Evolutionary conservation across 805 yeast genomes (phyloP).

Genomic region (Suhomyces kilbournensis): DNA sequence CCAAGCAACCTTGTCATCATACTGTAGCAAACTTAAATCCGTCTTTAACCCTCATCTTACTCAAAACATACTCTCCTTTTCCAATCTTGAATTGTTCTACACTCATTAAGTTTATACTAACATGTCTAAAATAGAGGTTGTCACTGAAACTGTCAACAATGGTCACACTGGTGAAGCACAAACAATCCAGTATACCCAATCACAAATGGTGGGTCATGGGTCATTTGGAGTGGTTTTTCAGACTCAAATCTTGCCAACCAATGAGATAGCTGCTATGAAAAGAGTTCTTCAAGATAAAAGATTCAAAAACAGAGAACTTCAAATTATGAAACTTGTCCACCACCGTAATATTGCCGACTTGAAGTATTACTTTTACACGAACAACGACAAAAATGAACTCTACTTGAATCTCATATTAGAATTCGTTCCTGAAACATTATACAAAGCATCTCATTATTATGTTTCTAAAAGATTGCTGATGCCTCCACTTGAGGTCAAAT

Average conservation of each 20-base stretch:
- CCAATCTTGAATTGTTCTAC: background rate
- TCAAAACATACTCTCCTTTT: background rate
- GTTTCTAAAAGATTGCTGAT: conserved; percentile 69
- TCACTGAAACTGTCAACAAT: conserved; percentile 66
- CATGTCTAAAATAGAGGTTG: conserved; percentile 45
- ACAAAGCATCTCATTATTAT: conserved; percentile 83
- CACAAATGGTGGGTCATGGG: conserved; percentile 95
- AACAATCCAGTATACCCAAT: conserved; percentile 71
- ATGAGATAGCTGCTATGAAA: conserved; percentile 86
- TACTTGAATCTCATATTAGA: conserved; percentile 88
- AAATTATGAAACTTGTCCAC: conserved; percentile 85
- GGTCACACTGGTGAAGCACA: conserved; percentile 65
- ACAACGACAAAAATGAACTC: conserved; percentile 69
- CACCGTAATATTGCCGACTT: conserved; percentile 88
- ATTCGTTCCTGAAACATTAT: conserved; percentile 92
- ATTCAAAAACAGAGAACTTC: conserved; percentile 91
- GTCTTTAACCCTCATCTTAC: background rate
- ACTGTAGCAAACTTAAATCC: background rate
- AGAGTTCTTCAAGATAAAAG: conserved; percentile 94
- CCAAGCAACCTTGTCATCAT: background rate
- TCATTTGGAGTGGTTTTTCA: conserved; percentile 99
- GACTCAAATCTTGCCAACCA: conserved; percentile 69
- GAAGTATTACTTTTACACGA: conserved; percentile 79
- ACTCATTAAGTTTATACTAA: conserved; percentile 22
- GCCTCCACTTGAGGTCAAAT: conserved; percentile 88